Evolutionary conservation across 257 asterid genomes (phyloP), one percentile per base, ranked within the genome.

Genomic region (Cordia subcordata): DNA sequence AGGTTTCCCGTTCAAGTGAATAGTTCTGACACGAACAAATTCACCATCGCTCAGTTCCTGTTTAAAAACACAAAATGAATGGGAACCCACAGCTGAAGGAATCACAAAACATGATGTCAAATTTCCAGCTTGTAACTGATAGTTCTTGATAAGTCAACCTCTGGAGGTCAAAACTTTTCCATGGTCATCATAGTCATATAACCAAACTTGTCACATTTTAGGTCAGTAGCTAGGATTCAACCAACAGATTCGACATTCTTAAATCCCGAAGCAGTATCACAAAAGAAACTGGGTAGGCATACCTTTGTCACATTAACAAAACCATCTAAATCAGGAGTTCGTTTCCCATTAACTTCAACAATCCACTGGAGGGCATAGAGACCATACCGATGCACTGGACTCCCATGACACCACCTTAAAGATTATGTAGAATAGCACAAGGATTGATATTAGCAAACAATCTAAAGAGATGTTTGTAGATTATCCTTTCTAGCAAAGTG

Each of bases 341-440:
- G 90, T 71, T 82, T 88, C 57, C 99, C 99, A 53, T 92, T 92
- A 35, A 92, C 86, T 81, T 88, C 96, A n/a, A 88, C 89, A 49
- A 88, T 92, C 97, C 97, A 92, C 69, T 82, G 99, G 60, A 86
- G 97, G 58, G 99, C 95, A 80, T 88, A 89, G 55, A 88, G 81
- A 71, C 97, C 94, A 73, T 86, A 92, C 35, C 96, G 78, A 69
- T 88, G 94, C 33, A 57, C 99, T 66, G 99, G 99, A 79, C 99
- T 92, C 55, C 99, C 99, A 58, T 88, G 96, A 75, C 99, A 88
- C 97, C 94, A 84, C 89, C 99, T 92, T 84, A 71, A 68, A 56
- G 14, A 63, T 3, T 44, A 19, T n/a, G 13, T 38, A n/a, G n/a
- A n/a, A n/a, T n/a, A n/a, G n/a, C n/a, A n/a, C n/a, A n/a, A n/a